Base-by-base conservation (phyloP, 768 basidiomycete species). In the Dentipellis fragilis region DNA sequence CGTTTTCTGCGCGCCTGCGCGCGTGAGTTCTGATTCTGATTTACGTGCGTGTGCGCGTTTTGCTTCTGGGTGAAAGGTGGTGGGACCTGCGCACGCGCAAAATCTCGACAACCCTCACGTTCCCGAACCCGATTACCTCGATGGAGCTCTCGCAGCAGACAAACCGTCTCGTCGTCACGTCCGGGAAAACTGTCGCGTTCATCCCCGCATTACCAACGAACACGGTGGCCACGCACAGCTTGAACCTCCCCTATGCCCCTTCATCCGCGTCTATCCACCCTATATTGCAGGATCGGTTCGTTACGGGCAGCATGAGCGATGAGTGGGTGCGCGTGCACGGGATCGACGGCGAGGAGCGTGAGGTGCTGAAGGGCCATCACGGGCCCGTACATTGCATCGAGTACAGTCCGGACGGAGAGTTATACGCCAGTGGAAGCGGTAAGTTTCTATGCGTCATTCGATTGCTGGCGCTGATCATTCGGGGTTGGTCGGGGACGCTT, bases 301-400 rank as follows among this genome's bases (percentile, higher is more conserved):
- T 98, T 55, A 93, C 92, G 0, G 96, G 96, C 40, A 90, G 84
- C 62, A 76, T 80, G 51, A 80, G 79, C 12, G 96, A 99, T 68
- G 93, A 97, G 64, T 98, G 96, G 96, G 93, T 99, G 47, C 79
- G 95, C 37, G 83, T 97, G 34, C 93, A 98, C 67, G 87, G 87
- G 14, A 83, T 94, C 65, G 81, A 87, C 35, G 96, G 95, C 1
- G 84, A 87, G 68, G 94, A 99, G 72, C 72, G 80, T 59, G 95
- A 97, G 56, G 80, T 96, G 34, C 78, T 93, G 56, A 95, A 96
- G 69, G 95, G 95, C 4, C 96, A 98, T 65, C 96, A 98, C 67
- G 96, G 95, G 21, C 94, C 95, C 17, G 94, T 98, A 16, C 93
- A 95, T 64, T 91, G 89, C 54, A 87, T 95, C 49, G 87, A 89